Evolutionary conservation across 306 rosid genomes (phyloP).

Genomic region (Aeschynomene evenia): DNA sequence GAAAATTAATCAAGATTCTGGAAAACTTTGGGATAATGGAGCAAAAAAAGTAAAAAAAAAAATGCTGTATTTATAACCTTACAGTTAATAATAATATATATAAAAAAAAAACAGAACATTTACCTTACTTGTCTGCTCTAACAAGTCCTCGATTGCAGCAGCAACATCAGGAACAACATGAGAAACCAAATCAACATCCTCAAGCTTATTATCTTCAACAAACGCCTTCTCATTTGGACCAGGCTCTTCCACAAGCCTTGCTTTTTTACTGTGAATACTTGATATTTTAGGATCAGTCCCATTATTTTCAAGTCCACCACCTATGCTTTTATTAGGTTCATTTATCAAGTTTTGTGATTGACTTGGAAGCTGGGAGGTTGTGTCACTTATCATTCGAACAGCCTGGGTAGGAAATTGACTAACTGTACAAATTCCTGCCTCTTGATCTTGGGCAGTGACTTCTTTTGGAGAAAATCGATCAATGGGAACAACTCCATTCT

Average conservation of each 20-base stretch:
- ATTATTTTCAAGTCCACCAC: conserved; percentile 34
- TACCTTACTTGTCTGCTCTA: conserved; percentile 97
- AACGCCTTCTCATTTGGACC: conserved; percentile 34
- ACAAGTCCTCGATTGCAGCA: conserved; percentile 89
- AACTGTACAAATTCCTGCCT: conserved; percentile 62
- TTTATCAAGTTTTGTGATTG: conserved; percentile 46
- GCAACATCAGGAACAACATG: conserved; percentile 88
- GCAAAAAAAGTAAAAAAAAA: background rate
- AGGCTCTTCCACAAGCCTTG: conserved; percentile 64
- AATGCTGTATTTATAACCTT: background rate
- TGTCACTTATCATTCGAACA: conserved; percentile 47
- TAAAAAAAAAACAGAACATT: conserved; percentile 23
- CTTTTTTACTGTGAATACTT: conserved; percentile 58
- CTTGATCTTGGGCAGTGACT: conserved; percentile 76
- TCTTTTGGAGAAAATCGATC: conserved; percentile 76
- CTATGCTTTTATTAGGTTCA: conserved; percentile 27
- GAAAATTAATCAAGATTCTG: conserved; percentile 28
- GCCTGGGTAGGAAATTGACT: conserved; percentile 93
- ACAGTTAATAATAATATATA: background rate
- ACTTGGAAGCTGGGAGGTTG: conserved; percentile 56
- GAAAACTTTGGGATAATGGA: conserved; percentile 12
- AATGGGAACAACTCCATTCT: conserved; percentile 66
- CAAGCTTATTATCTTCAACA: conserved; percentile 38
- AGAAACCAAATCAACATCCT: conserved; percentile 41
- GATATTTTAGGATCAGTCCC: conserved; percentile 38